Evolutionary conservation across 2,329 filamentous ascomycete species (phyloP).

Genomic region (Tolypocladium capitatum): DNA sequence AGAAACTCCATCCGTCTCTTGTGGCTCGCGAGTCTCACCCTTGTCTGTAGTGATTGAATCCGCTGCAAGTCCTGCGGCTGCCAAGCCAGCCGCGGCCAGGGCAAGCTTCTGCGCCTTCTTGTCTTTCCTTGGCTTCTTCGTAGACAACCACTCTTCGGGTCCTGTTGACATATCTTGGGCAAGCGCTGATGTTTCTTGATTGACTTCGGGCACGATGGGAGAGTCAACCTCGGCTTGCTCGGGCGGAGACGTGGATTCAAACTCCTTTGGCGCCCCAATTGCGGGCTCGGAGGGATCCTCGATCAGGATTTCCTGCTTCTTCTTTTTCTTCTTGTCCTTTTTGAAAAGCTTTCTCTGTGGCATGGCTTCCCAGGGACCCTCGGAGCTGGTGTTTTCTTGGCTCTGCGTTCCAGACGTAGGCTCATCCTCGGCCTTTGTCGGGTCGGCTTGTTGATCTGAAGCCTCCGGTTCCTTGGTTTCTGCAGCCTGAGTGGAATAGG

Average conservation of each 20-base stretch:
- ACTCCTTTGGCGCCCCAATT: not conserved
- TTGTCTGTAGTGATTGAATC: not conserved
- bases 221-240: not conserved
- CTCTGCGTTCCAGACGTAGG: not conserved
- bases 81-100: conserved; percentile 4
- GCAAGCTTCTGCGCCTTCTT: conserved; percentile 22
- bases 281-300: not conserved
- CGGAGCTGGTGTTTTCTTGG: not conserved
- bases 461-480: not conserved
- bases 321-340: conserved; percentile 16
- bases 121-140: conserved; percentile 19
- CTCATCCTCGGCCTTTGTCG: not conserved
- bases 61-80: not conserved
- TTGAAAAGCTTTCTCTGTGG: conserved; percentile 10
- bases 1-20: not conserved
- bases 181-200: not conserved
- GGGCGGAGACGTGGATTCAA: not conserved
- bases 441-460: not conserved
- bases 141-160: conserved; percentile 3
- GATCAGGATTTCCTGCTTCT: conserved; percentile 1
- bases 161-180: conserved; percentile 2
- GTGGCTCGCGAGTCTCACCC: conserved; percentile 1
- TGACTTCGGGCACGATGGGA: not conserved
- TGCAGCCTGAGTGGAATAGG: not conserved
- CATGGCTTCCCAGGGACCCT: not conserved